Evolutionary conservation across 306 rosid species (phyloP), one percentile per base, ranked within the genome.

Genomic region (Sphenostylis stenocarpa): DNA sequence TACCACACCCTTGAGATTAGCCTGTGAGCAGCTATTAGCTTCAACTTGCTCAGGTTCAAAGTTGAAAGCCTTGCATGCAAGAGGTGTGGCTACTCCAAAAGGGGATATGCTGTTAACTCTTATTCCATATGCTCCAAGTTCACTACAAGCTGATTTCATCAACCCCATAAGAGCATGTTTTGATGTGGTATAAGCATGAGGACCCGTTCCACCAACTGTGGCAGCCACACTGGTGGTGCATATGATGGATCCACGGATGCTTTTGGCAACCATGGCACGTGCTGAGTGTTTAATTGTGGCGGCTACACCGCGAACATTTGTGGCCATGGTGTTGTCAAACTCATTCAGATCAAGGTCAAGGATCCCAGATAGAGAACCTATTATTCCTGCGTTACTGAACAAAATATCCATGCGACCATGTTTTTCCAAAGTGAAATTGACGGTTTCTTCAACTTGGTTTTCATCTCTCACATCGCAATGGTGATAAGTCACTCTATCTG

Each of bases 391-490:
- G 68, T 95, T 95, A 70, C 98, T 95, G 71, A 90, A 95, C 38
- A 95, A 31, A 21, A 95, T 48, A 29, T 95, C 93, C 0, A 95
- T 39, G 23, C 75, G 78, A 58, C 98, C 97, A 4, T 89, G 84
- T 55, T 83, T 95, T n/a, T 90, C 60, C 57, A 95, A 3, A 0
- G 90, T 58, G 87, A 75, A 92, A 0, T 56, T 84, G 0, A 95
- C 79, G 0, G 93, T 80, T 67, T 88, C 84, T 29, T 89, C 88
- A 0, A 95, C 96, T 36, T 92, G 87, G 8, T 84, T 84, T 76
- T 95, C 98, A 26, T 95, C 88, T 36, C 91, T 78, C 0, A 95
- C 98, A 14, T 95, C 98, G 43, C 98, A 95, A 16, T 88, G 98
- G 70, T 49, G 85, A 62, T 87, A 95, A 10, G 79, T 84, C 6